Percentiles rank a stretch among this genome's conserved stretches.
Conservation (phyloP, 2,329 filamentous ascomycete genomes). For the Aciculosporium take region DNA sequence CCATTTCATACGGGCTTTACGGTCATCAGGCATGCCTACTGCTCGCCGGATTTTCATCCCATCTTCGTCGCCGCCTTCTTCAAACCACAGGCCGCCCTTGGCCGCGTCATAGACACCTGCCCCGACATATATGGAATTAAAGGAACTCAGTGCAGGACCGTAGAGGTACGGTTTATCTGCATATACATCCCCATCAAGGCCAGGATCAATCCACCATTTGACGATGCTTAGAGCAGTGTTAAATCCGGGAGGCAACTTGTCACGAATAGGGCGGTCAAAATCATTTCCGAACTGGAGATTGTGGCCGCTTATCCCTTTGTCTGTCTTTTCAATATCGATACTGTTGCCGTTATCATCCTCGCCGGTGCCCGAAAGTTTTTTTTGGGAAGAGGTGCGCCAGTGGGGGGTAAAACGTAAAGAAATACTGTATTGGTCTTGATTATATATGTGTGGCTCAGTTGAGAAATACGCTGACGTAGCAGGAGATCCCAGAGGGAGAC, state of each 20-base stretch:
- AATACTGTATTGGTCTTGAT: slow-evolving; percentile 72
- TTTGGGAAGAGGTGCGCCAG: slow-evolving; percentile 11
- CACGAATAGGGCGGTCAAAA: slow-evolving; percentile 80
- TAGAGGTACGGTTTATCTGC: slow-evolving; percentile 78
- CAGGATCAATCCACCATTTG: slow-evolving; percentile 82
- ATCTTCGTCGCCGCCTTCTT: slow-evolving; percentile 50
- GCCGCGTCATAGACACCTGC: slow-evolving; percentile 29
- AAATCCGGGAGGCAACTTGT: slow-evolving; percentile 76
- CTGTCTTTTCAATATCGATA: slow-evolving; percentile 4
- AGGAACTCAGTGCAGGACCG: slow-evolving; percentile 64
- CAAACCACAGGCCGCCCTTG: slow-evolving; percentile 41
- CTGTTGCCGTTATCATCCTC: slow-evolving; percentile 4
- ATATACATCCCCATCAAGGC: slow-evolving; percentile 78
- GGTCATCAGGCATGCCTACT: slow-evolving; percentile 36
- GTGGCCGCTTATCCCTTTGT: slow-evolving; percentile 45
- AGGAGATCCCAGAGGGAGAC: slow-evolving; percentile 60
- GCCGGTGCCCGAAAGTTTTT: background rate
- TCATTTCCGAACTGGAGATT: slow-evolving; percentile 90
- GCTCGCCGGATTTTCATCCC: slow-evolving; percentile 31
- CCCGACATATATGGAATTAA: slow-evolving; percentile 64
- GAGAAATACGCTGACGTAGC: slow-evolving; percentile 65
- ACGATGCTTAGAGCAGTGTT: slow-evolving; percentile 72
- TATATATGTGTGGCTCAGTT: slow-evolving; percentile 47
- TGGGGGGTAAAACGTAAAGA: slow-evolving; percentile 67
- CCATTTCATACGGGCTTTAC: slow-evolving; percentile 45